phyloP scores from a whole-genome alignment of 2,329 filamentous ascomycete genomes.

The Furcasterigmium furcatum region DNA sequence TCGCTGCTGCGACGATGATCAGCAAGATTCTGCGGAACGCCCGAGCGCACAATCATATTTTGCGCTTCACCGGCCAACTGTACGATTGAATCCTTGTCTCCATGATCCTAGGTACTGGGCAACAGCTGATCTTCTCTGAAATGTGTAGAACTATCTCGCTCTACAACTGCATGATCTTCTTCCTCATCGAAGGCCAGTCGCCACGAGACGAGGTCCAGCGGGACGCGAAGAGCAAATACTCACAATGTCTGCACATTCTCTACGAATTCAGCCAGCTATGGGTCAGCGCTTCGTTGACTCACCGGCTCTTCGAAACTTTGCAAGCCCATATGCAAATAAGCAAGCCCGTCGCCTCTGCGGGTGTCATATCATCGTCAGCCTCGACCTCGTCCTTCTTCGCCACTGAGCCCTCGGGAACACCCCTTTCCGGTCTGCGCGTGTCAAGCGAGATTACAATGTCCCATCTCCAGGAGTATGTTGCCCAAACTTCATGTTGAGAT shows the following conservation, averaged over 20 bases:
- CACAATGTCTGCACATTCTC: slow-evolving; percentile 9
- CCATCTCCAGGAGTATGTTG: slow-evolving; percentile 2
- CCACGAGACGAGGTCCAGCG: slow-evolving; percentile 3
- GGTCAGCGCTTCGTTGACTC: slow-evolving; percentile 9
- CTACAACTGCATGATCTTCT: slow-evolving; percentile 11
- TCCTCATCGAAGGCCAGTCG: slow-evolving; percentile 9
- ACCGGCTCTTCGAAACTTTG: slow-evolving; percentile 10
- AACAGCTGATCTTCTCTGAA: not conserved
- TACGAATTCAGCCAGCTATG: slow-evolving; percentile 13
- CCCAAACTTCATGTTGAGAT: not conserved
- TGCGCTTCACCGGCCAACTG: slow-evolving; percentile 10
- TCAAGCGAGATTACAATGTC: slow-evolving; percentile 3
- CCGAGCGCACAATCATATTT: slow-evolving; percentile 8
- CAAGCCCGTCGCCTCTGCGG: not conserved
- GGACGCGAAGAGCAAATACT: slow-evolving; percentile 11
- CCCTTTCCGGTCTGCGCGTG: not conserved
- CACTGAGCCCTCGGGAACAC: not conserved
- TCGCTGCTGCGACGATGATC: slow-evolving; percentile 11
- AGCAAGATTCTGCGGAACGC: slow-evolving; percentile 11
- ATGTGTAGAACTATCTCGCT: slow-evolving; percentile 7
- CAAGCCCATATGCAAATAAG: slow-evolving; percentile 4
- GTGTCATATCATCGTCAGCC: not conserved
- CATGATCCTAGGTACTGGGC: not conserved
- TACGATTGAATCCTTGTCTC: not conserved
- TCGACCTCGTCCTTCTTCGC: not conserved